Conservation (phyloP, 495 filamentous ascomycete genomes). For the Viridothelium virens region DNA sequence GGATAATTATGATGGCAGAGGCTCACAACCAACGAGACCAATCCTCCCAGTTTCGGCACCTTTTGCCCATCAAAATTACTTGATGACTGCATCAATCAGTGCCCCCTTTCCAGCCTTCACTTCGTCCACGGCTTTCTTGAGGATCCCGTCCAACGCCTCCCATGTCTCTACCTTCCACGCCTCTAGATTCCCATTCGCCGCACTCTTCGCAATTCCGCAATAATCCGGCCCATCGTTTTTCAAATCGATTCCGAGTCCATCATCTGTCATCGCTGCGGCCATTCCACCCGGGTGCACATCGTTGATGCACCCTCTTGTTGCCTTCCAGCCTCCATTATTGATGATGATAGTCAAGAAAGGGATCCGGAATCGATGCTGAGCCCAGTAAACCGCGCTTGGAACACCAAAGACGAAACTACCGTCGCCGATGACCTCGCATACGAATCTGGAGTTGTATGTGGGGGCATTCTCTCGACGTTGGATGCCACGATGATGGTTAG, state of each 20-base stretch:
- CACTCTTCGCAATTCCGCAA: constrained; percentile 76
- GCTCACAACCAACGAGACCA: too few species aligned
- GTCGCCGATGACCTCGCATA: constrained; percentile 33
- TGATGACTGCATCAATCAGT: constrained; percentile 15
- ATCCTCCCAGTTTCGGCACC: neutral
- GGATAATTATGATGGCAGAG: too few species aligned
- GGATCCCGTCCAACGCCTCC: constrained; percentile 9
- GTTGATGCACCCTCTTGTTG: constrained; percentile 41
- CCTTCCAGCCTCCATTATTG: constrained; percentile 67
- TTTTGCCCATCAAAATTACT: constrained; percentile 3
- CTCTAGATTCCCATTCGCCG: constrained; percentile 44
- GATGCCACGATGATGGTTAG: constrained; percentile 17
- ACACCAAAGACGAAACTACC: constrained; percentile 38
- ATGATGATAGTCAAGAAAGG: constrained; percentile 36
- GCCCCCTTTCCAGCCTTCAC: constrained; percentile 16
- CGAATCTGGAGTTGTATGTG: constrained; percentile 13
- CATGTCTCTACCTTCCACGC: neutral
- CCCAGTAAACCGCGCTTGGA: constrained; percentile 33
- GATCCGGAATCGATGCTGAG: constrained; percentile 32
- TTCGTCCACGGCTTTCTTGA: constrained; percentile 14
- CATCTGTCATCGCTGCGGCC: constrained; percentile 10
- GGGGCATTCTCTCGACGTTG: constrained; percentile 14
- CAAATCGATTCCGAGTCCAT: constrained; percentile 15
- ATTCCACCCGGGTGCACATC: constrained; percentile 16
- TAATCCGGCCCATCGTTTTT: constrained; percentile 54